These are phyloP conservation scores for Acanthamoeba healyi DNA, from an alignment of 208 protist genomes.

Conservation along the genomic window DNA sequence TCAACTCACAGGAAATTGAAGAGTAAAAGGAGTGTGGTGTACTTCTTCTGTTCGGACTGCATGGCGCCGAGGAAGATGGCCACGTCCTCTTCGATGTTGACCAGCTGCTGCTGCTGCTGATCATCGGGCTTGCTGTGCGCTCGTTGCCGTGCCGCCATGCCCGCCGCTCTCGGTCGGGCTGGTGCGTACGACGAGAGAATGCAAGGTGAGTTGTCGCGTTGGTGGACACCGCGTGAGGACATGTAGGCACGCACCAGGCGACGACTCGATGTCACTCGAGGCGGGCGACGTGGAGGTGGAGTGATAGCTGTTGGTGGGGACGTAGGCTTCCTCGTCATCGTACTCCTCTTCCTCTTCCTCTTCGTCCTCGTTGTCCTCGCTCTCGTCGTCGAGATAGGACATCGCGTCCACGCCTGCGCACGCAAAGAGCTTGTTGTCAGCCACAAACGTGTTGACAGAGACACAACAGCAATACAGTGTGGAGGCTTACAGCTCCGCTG, in stretches of 20 bases:
- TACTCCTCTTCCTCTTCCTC: background rate
- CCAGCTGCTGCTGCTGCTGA: background rate
- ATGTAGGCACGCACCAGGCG: background rate
- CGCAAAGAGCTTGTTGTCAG: background rate
- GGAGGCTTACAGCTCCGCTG: background rate
- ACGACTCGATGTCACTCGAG: background rate
- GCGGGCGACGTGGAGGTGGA: slow-evolving; percentile 8
- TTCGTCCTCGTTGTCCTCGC: background rate
- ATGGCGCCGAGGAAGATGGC: slow-evolving; percentile 22
- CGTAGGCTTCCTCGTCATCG: background rate
- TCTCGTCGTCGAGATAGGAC: slow-evolving; percentile 3
- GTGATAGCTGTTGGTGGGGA: background rate
- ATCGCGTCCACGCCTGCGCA: background rate
- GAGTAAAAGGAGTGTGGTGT: background rate
- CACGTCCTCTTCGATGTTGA: slow-evolving; percentile 13
- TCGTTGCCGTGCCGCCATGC: background rate
- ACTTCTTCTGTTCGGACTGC: slow-evolving; percentile 14
- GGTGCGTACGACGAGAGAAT: background rate
- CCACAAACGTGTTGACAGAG: too few species aligned
- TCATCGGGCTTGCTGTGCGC: background rate
- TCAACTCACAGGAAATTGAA: background rate
- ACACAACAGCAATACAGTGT: background rate
- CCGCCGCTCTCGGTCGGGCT: background rate
- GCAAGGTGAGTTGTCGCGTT: too few species aligned
- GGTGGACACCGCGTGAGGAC: background rate